Base-by-base conservation (phyloP, 2,329 filamentous ascomycete genomes). In the Fusarium xyrophilum region DNA sequence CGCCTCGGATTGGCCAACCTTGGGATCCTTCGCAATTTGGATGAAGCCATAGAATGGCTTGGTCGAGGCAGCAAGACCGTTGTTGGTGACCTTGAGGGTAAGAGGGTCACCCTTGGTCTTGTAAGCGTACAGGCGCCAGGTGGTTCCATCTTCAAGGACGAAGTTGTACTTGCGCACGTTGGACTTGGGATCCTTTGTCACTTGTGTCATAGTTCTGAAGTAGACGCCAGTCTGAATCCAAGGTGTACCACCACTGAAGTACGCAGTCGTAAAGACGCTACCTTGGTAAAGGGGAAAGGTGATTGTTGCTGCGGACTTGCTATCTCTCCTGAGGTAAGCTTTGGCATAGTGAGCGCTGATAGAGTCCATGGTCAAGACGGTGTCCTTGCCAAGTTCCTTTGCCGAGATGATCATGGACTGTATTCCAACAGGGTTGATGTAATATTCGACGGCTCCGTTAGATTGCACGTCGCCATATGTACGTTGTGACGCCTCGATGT, bases 271-370 rank as follows among this genome's bases (percentile, higher is more conserved):
- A 72, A 93, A 97, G 0, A 88, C 90, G 88, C 96, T 96, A 14
- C 96, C 96, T 75, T 98, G 95, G 0, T 97, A 88, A 11, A 97
- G 76, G 0, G 94, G 93, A 68, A 97, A 93, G 0, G 87, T 90
- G 23, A 98, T 85, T 2, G 85, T 82, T 1, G 90, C 86, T 2
- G 82, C 77, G 11, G 85, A 83, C 5, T 82, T 81, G n/a, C 78
- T 75, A 25, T 83, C 80, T 5, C 84, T 83, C 52, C 82, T 85
- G 33, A 98, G 82, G 44, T 91, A 90, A 46, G 93, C 88, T 67
- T 93, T 88, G 17, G 80, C 85, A 36, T 82, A 91, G 74, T 82
- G 90, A 54, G 83, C 87, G 59, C 82, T 89, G 68, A 85, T 77
- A 70, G 79, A 81, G 76, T 86, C 83, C 17, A 77, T 83, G 0